phyloP scores from a whole-genome alignment of 176 grass and related monocot genomes.

The Rhynchospora breviuscula region DNA sequence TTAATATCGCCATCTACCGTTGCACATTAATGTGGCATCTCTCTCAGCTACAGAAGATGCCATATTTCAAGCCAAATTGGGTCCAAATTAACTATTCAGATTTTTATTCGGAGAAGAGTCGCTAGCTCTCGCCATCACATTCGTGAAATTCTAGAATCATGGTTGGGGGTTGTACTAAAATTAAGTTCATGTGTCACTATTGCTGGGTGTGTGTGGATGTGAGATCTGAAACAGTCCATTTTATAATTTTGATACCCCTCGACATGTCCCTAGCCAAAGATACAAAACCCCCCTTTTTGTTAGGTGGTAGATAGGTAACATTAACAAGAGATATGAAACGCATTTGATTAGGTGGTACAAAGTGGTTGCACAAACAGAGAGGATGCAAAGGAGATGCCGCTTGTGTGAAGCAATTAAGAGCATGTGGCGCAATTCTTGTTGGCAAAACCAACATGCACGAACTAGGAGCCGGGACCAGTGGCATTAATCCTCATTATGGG shows the following conservation, averaged over 20 bases:
- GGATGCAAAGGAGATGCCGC: slow-evolving; percentile 51
- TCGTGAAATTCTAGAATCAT: background rate
- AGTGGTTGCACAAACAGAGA: slow-evolving; percentile 56
- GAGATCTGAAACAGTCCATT: background rate
- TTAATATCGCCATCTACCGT: background rate
- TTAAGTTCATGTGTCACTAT: background rate
- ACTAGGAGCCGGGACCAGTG: slow-evolving; percentile 66
- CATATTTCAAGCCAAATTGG: background rate
- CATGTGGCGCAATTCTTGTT: slow-evolving; percentile 67
- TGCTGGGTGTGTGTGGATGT: background rate
- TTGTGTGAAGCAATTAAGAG: slow-evolving; percentile 66
- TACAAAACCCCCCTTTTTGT: background rate
- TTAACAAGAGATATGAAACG: slow-evolving; percentile 1
- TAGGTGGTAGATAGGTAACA: background rate
- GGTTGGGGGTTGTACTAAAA: background rate
- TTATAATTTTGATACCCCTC: background rate
- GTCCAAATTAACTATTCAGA: background rate
- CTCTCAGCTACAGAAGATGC: background rate
- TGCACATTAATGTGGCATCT: background rate
- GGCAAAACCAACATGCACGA: slow-evolving; percentile 97
- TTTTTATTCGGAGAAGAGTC: background rate
- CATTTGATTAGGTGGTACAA: slow-evolving; percentile 47
- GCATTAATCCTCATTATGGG: slow-evolving; percentile 54
- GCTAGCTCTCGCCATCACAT: background rate
- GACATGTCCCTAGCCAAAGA: background rate